Conservation (phyloP, 2,329 filamentous ascomycete genomes). For the Cladosporium velox region DNA sequence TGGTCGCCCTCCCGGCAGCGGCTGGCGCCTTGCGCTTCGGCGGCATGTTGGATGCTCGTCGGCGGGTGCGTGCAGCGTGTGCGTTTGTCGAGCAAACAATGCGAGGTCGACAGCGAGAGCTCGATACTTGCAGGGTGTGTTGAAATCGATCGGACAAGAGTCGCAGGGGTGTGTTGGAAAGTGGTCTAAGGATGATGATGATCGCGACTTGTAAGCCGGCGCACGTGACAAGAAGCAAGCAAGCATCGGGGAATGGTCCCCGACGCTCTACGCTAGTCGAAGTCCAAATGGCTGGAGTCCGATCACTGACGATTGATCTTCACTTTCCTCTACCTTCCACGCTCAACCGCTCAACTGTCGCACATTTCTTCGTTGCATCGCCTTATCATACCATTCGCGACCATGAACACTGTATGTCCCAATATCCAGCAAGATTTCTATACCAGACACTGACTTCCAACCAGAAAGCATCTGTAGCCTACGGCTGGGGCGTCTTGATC, state of each 20-base stretch:
- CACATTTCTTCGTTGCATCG: conserved; percentile 12
- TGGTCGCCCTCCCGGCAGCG: conserved; percentile 36
- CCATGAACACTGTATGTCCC: conserved; percentile 33
- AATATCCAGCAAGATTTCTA: too few relatives aligned
- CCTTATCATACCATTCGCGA: conserved; percentile 20
- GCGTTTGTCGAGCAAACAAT: conserved; percentile 17
- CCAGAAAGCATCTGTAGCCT: conserved; percentile 49
- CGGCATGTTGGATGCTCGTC: conserved; percentile 33
- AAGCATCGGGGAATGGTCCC: background rate
- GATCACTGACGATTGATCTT: conserved; percentile 9
- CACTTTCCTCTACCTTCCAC: background rate
- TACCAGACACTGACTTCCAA: background rate
- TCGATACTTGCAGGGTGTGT: background rate
- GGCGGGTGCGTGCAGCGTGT: conserved; percentile 23
- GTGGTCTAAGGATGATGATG: background rate
- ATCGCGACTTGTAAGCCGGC: background rate
- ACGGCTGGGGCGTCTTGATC: conserved; percentile 89
- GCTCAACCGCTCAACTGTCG: background rate
- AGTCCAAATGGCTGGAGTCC: conserved; percentile 1
- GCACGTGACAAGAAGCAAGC: background rate
- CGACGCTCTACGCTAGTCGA: background rate
- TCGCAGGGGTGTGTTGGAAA: background rate
- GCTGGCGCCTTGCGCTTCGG: conserved; percentile 44
- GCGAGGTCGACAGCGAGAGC: background rate
- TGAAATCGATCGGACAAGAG: background rate